These are phyloP conservation scores for Nigrospora osmanthi DNA, from an alignment of 2,329 filamentous ascomycete genomes.

Conservation along the genomic window DNA sequence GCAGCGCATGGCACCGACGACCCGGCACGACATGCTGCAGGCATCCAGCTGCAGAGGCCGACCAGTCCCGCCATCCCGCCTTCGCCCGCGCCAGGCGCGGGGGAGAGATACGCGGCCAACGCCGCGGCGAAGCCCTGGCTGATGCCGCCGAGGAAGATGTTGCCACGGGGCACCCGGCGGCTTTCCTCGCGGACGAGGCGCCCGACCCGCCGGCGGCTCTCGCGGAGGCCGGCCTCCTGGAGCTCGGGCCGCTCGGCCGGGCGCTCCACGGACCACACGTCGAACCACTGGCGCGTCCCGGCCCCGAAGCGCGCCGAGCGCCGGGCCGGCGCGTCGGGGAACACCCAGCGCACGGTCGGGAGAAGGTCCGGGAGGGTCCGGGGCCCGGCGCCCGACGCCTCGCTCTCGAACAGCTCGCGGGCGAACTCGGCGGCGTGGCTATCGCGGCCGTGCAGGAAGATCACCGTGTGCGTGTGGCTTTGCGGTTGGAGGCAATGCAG, in stretches of 20 bases:
- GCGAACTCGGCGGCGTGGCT: slow-evolving; percentile 30
- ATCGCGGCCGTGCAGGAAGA: slow-evolving; percentile 37
- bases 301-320: slow-evolving; percentile 12
- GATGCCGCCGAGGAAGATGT: slow-evolving; percentile 21
- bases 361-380: slow-evolving; percentile 14
- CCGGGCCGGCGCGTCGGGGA: slow-evolving; percentile 12
- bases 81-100: neutral
- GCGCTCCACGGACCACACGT: slow-evolving; percentile 44
- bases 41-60: slow-evolving; percentile 21
- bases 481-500: no score
- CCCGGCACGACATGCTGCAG: neutral
- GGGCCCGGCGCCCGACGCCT: slow-evolving; percentile 14
- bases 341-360: slow-evolving; percentile 19
- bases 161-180: slow-evolving; percentile 8
- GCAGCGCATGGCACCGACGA: neutral
- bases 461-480: slow-evolving; percentile 33
- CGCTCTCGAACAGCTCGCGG: slow-evolving; percentile 29
- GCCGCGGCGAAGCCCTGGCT: slow-evolving; percentile 22
- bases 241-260: slow-evolving; percentile 22
- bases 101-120: slow-evolving; percentile 8
- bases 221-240: slow-evolving; percentile 12
- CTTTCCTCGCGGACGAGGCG: slow-evolving; percentile 14
- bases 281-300: slow-evolving; percentile 21
- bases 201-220: slow-evolving; percentile 11
- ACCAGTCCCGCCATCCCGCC: slow-evolving; percentile 15